phyloP scores from a whole-genome alignment of 345 rosid species.

The Hypericum perforatum region DNA sequence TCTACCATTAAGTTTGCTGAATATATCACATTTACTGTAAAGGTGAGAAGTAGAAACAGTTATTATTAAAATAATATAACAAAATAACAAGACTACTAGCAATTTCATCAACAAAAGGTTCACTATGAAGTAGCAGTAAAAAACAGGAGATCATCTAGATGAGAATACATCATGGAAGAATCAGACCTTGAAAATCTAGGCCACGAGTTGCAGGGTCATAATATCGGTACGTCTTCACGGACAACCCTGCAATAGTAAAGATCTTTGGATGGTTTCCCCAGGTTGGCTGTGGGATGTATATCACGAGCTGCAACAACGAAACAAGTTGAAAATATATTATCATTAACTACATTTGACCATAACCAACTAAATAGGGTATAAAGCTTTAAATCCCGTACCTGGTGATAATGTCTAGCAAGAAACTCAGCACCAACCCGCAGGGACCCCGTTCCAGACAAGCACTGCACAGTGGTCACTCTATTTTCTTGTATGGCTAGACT shows the following conservation, averaged over 20 bases:
- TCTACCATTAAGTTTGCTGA: not conserved
- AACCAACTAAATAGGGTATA: not conserved
- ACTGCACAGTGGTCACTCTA: slow-evolving; percentile 35
- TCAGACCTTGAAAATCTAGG: slow-evolving; percentile 38
- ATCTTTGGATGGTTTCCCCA: slow-evolving; percentile 37
- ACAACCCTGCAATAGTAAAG: slow-evolving; percentile 25
- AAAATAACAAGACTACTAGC: too few relatives aligned
- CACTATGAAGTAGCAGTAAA: too few relatives aligned
- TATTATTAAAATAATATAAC: too few relatives aligned
- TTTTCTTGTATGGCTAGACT: slow-evolving; percentile 26
- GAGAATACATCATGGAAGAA: not conserved
- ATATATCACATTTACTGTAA: too few relatives aligned
- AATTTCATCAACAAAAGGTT: too few relatives aligned
- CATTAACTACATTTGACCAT: too few relatives aligned
- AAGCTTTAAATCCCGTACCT: slow-evolving; percentile 5
- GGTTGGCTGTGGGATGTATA: slow-evolving; percentile 32
- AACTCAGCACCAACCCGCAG: slow-evolving; percentile 32
- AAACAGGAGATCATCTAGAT: too few relatives aligned
- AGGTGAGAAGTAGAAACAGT: too few relatives aligned
- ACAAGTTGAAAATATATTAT: not conserved
- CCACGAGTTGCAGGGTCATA: slow-evolving; percentile 35
- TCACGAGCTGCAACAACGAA: slow-evolving; percentile 21
- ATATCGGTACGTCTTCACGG: slow-evolving; percentile 33
- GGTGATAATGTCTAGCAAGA: slow-evolving; percentile 27
- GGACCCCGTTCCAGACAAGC: slow-evolving; percentile 29